Conservation (phyloP, 768 basidiomycete genomes). For the Kockovaella imperatae region DNA sequence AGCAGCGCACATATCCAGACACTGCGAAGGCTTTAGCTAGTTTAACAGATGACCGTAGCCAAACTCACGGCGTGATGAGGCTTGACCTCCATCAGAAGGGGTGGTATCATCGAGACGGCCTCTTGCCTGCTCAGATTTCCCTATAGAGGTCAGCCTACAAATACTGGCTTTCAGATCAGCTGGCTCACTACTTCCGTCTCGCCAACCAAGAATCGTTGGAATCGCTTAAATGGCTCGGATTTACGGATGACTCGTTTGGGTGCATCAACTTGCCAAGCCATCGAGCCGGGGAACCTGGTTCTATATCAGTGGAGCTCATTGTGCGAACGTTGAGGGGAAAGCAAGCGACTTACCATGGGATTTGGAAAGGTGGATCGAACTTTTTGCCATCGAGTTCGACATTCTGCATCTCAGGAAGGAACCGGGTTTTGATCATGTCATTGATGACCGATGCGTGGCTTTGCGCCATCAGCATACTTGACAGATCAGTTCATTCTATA, state of each 20-base stretch:
- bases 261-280: slow-evolving; percentile 94
- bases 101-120: slow-evolving; percentile 98
- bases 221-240: slow-evolving; percentile 80
- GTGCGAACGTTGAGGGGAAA: neutral
- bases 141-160: slow-evolving; percentile 46
- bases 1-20: slow-evolving; percentile 94
- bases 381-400: slow-evolving; percentile 67
- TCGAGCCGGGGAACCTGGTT: slow-evolving; percentile 80
- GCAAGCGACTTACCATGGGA: slow-evolving; percentile 63
- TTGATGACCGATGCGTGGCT: slow-evolving; percentile 60
- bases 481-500: neutral
- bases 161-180: neutral
- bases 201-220: slow-evolving; percentile 91
- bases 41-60: neutral
- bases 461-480: slow-evolving; percentile 51
- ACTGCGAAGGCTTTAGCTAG: slow-evolving; percentile 20
- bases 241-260: slow-evolving; percentile 81
- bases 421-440: slow-evolving; percentile 62
- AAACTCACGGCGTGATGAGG: slow-evolving; percentile 66
- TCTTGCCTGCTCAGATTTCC: slow-evolving; percentile 95
- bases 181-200: slow-evolving; percentile 87
- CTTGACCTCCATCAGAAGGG: slow-evolving; percentile 85
- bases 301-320: neutral
- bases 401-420: slow-evolving; percentile 67
- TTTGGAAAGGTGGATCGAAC: slow-evolving; percentile 69